Percentiles rank a stretch among this genome's conserved stretches.
These are phyloP conservation scores for Exophiala sideris DNA, from an alignment of 2,329 filamentous ascomycete genomes.

Conservation along the genomic window DNA sequence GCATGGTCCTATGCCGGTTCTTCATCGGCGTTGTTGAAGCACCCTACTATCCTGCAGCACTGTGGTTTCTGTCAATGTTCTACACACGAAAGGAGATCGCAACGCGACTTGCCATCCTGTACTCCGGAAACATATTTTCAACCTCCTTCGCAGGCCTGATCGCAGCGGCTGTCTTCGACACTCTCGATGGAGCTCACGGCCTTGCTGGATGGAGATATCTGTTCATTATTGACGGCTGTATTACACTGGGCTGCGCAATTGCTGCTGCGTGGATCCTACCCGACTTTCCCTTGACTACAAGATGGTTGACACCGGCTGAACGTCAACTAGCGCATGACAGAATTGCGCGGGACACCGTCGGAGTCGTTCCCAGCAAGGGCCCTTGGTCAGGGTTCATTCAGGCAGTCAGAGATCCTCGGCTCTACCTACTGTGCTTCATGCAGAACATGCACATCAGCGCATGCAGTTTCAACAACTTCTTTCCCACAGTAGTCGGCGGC, in stretches of 20 bases:
- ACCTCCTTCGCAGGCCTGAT: slow-evolving; percentile 60
- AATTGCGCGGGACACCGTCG: slow-evolving; percentile 14
- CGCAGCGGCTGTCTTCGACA: slow-evolving; percentile 57
- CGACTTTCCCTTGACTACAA: slow-evolving; percentile 41
- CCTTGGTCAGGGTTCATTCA: slow-evolving; percentile 10
- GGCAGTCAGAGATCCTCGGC: slow-evolving; percentile 31
- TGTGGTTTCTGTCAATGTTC: slow-evolving; percentile 51
- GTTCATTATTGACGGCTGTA: slow-evolving; percentile 55
- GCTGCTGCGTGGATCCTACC: slow-evolving; percentile 41
- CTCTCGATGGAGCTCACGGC: slow-evolving; percentile 56
- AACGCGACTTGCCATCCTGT: slow-evolving; percentile 53
- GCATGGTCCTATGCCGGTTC: slow-evolving; percentile 41
- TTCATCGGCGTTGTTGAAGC: slow-evolving; percentile 50
- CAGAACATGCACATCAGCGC: slow-evolving; percentile 46
- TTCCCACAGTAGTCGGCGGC: slow-evolving; percentile 46
- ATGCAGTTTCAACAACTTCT: slow-evolving; percentile 44
- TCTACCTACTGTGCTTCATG: slow-evolving; percentile 45
- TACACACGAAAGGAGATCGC: slow-evolving; percentile 61
- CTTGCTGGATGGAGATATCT: slow-evolving; percentile 61
- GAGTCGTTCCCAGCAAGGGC: not conserved
- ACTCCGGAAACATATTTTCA: slow-evolving; percentile 59
- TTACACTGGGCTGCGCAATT: slow-evolving; percentile 43
- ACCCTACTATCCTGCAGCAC: slow-evolving; percentile 60
- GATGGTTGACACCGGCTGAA: slow-evolving; percentile 28
- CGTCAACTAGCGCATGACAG: slow-evolving; percentile 43